These are phyloP conservation scores for Acanthamoeba culbertsoni DNA, from an alignment of 208 protist species.

Conservation along the genomic window DNA sequence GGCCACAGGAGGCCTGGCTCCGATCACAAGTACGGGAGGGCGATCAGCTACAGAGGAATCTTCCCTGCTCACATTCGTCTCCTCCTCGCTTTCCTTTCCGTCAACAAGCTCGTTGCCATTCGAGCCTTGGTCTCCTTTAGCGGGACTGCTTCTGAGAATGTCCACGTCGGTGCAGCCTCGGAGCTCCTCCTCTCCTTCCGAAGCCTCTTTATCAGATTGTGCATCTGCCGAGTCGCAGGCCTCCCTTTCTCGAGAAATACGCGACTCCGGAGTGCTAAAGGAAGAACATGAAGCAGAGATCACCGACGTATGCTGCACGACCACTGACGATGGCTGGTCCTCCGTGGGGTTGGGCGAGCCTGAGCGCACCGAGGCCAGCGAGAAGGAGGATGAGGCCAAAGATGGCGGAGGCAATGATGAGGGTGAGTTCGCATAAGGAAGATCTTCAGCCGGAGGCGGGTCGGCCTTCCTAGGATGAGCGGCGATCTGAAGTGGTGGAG, in stretches of 20 bases:
- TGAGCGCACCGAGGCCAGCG: not conserved
- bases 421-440: not conserved
- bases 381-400: not conserved
- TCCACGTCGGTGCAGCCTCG: not conserved
- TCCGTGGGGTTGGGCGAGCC: not conserved
- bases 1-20: not conserved
- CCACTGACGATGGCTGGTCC: not conserved
- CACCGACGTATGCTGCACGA: not conserved
- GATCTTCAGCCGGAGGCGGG: not conserved
- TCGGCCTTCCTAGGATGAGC: not conserved
- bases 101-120: not conserved
- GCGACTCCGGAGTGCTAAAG: no score
- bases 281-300: not conserved
- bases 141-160: not conserved
- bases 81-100: not conserved
- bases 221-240: not conserved
- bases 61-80: no score
- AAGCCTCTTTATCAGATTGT: not conserved
- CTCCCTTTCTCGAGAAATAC: no score
- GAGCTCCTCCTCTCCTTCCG: not conserved
- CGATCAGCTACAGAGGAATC: no score
- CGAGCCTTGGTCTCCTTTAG: no score
- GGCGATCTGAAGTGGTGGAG: not conserved
- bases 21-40: not conserved
- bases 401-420: not conserved